phyloP scores from a whole-genome alignment of 169 alveolate genomes.

The Cryptosporidium sp. region DNA sequence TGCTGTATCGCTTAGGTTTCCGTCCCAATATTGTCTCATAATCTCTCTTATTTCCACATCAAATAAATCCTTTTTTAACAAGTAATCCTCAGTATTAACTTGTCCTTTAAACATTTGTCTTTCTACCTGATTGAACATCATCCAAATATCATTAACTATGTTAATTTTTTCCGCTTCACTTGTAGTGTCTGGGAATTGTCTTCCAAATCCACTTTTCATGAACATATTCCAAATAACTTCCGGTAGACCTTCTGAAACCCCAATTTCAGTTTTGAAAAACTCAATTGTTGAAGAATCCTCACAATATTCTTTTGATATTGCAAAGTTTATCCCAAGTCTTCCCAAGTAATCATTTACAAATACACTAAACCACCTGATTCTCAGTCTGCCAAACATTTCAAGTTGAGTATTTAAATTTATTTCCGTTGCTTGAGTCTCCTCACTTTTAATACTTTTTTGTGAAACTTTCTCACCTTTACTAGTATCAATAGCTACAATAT shows the following conservation, averaged over 20 bases:
- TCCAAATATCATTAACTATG: constrained; percentile 33
- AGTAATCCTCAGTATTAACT: background rate
- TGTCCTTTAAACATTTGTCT: background rate
- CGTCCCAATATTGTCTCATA: constrained; percentile 22
- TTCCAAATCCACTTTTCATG: constrained; percentile 27
- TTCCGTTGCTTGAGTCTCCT: background rate
- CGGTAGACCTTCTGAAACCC: background rate
- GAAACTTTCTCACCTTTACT: background rate
- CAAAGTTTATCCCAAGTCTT: constrained; percentile 42
- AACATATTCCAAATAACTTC: constrained; percentile 20
- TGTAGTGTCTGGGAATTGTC: background rate
- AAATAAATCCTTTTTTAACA: background rate
- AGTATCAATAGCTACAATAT: background rate
- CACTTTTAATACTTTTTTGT: background rate
- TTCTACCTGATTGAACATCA: constrained; percentile 29
- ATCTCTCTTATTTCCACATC: constrained; percentile 58
- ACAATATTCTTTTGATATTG: constrained; percentile 3
- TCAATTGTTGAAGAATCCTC: background rate
- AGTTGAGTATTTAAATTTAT: background rate
- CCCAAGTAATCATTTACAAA: constrained; percentile 50
- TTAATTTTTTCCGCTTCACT: constrained; percentile 15
- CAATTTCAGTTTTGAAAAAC: background rate
- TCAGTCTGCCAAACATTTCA: background rate
- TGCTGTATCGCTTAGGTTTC: background rate
- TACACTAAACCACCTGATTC: constrained; percentile 42